Conservation (phyloP, 768 basidiomycete species). For the Termitomyces sp. region DNA sequence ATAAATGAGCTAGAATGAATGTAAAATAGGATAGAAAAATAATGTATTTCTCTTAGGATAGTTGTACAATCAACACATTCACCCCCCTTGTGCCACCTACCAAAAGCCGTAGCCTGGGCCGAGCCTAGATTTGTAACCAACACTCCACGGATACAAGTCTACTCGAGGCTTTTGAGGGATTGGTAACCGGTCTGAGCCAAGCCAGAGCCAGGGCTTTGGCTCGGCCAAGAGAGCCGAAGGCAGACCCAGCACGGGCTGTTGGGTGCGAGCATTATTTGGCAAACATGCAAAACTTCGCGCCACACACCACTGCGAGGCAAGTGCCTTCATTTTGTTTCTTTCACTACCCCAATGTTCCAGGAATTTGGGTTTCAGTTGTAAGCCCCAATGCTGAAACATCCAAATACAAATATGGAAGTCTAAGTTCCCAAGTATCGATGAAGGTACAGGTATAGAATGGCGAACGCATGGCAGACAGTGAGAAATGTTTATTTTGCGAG, state of each 20-base stretch:
- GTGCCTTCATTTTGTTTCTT: neutral
- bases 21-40: neutral
- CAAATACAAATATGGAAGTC: neutral
- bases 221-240: no score
- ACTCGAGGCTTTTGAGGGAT: no score
- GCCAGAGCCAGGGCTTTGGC: no score
- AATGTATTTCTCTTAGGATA: neutral
- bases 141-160: no score
- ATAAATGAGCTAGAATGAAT: neutral
- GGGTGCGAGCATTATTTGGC: no score
- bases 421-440: neutral
- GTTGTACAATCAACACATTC: no score
- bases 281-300: neutral
- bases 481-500: slow-evolving; percentile 37
- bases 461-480: neutral
- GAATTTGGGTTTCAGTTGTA: neutral
- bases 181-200: no score
- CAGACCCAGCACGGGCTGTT: no score
- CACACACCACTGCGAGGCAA: neutral
- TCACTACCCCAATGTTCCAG: neutral
- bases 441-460: neutral
- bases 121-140: no score
- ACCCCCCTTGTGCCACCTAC: no score
- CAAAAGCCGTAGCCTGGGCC: no score
- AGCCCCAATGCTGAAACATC: neutral